A percentile compares a stretch with the other conserved stretches of the same genome.
These are phyloP conservation scores for Cordyceps fumosorosea DNA, from an alignment of 2,329 filamentous ascomycete genomes.

Conservation along the genomic window DNA sequence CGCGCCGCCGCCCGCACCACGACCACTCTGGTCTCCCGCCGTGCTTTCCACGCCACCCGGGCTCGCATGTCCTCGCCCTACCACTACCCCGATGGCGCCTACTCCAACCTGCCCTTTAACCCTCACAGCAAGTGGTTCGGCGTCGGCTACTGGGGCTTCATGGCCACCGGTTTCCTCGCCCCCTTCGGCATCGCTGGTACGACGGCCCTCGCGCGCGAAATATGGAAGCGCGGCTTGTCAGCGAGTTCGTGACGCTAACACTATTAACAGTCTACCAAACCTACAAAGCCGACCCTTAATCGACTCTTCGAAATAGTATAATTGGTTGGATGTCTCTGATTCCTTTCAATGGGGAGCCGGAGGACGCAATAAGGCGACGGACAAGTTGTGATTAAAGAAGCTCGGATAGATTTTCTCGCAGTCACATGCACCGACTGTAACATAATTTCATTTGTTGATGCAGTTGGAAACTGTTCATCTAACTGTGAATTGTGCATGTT, in stretches of 20 bases:
- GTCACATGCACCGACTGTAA: conserved; percentile 13
- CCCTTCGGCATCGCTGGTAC: conserved; percentile 58
- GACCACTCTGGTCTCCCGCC: conserved; percentile 69
- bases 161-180: conserved; percentile 47
- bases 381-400: conserved; percentile 12
- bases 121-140: conserved; percentile 81
- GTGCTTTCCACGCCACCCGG: conserved; percentile 89
- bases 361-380: not conserved
- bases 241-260: conserved; percentile 16
- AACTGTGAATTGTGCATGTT: not conserved
- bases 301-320: not conserved
- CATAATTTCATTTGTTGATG: conserved; percentile 15
- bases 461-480: not conserved
- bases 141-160: conserved; percentile 73
- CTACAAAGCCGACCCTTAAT: conserved; percentile 34
- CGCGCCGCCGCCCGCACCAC: conserved; percentile 60
- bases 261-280: conserved; percentile 40
- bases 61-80: conserved; percentile 81
- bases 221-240: not conserved
- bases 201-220: conserved; percentile 21
- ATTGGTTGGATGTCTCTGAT: not conserved
- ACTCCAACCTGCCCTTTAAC: conserved; percentile 96
- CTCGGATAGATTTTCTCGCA: conserved; percentile 13
- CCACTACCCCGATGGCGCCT: conserved; percentile 96
- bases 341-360: not conserved